phyloP scores from a whole-genome alignment of 2,329 filamentous ascomycete species.

The Aureobasidium sp. region DNA sequence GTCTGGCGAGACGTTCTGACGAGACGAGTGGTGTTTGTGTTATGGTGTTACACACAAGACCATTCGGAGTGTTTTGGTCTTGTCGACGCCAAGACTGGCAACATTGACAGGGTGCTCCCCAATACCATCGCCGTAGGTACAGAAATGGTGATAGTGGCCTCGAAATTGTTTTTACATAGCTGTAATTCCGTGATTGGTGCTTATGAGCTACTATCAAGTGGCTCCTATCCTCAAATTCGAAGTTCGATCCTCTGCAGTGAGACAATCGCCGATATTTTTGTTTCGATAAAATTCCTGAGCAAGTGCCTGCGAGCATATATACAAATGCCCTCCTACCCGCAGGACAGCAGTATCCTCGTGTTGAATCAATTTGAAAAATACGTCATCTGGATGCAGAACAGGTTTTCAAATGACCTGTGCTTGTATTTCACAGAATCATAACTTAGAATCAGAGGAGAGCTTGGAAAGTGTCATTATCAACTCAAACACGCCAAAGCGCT shows the following conservation, averaged over 20 bases:
- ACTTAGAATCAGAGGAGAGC: not conserved
- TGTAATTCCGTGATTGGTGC: too few species aligned
- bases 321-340: not conserved
- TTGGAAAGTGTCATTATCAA: not conserved
- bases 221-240: too few species aligned
- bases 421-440: not conserved
- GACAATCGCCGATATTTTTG: not conserved
- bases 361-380: not conserved
- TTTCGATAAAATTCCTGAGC: not conserved
- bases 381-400: not conserved
- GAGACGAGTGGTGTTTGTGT: not conserved
- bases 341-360: not conserved
- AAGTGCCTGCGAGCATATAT: too few species aligned
- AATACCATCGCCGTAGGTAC: not conserved
- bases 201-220: too few species aligned
- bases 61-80: not conserved
- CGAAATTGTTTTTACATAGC: not conserved
- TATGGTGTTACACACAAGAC: not conserved
- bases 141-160: not conserved
- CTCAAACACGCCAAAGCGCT: not conserved
- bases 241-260: not conserved
- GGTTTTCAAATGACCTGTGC: not conserved
- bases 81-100: not conserved
- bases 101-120: not conserved
- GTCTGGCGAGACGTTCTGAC: too few species aligned